phyloP scores from a whole-genome alignment of 805 yeast species.

The Yarrowia osloensis region DNA sequence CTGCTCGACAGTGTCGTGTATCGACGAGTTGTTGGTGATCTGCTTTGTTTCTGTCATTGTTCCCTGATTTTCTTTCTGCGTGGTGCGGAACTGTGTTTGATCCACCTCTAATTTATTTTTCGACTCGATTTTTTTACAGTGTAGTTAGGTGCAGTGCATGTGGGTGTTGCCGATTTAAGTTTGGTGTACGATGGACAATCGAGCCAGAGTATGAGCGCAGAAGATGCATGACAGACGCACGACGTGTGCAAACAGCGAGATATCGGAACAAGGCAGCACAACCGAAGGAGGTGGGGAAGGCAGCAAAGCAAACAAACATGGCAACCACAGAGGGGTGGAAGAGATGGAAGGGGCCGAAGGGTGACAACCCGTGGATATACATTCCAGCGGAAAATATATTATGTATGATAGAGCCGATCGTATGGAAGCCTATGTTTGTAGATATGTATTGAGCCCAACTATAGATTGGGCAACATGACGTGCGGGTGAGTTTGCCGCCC shows the following conservation, averaged over 20 bases:
- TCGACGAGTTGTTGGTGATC: constrained; percentile 9
- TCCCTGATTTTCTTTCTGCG: background rate
- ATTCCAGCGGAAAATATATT: background rate
- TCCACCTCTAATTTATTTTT: background rate
- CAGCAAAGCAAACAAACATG: constrained; percentile 17
- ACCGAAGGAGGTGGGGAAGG: constrained; percentile 13
- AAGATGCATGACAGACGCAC: background rate
- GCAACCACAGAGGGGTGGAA: background rate
- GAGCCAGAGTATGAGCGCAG: background rate
- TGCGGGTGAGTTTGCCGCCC: background rate
- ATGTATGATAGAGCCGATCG: background rate
- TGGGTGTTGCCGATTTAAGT: background rate
- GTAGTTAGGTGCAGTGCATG: constrained; percentile 17
- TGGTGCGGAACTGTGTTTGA: background rate
- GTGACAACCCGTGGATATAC: background rate
- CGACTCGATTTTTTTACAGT: background rate
- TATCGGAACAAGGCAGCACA: constrained; percentile 15
- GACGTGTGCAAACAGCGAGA: constrained; percentile 2
- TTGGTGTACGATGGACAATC: constrained; percentile 7
- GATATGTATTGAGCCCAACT: background rate
- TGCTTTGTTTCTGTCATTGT: background rate
- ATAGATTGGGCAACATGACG: background rate
- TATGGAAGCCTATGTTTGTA: too few relatives aligned
- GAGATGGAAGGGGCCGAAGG: background rate
- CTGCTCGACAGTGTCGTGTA: constrained; percentile 12